A percentile compares a stretch with the other conserved stretches of the same genome.
These are phyloP conservation scores for Kwoniella sp. DNA, from an alignment of 768 basidiomycete species.

Conservation along the genomic window DNA sequence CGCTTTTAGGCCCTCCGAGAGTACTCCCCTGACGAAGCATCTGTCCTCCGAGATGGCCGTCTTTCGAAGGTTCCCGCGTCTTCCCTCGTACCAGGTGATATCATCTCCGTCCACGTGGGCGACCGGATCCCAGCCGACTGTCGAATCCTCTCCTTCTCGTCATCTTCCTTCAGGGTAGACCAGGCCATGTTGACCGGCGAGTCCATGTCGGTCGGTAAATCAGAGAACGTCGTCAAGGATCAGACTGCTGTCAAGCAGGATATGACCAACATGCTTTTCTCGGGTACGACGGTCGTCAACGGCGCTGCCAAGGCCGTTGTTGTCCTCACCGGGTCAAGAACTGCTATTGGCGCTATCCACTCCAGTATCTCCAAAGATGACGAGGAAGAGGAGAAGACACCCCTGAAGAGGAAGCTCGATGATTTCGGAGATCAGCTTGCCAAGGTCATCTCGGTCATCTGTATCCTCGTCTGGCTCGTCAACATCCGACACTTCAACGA, in stretches of 20 bases:
- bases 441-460: conserved; percentile 96
- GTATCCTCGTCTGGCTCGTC: conserved; percentile 95
- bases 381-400: conserved; percentile 93
- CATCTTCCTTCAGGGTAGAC: conserved; percentile 90
- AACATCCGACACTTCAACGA: conserved; percentile 96
- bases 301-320: conserved; percentile 87
- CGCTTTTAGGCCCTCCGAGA: conserved; percentile 82
- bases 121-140: conserved; percentile 96
- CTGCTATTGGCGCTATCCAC: conserved; percentile 96
- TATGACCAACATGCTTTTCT: conserved; percentile 95
- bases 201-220: conserved; percentile 84
- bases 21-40: conserved; percentile 96
- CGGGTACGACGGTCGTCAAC: conserved; percentile 94
- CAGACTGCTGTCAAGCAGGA: conserved; percentile 89
- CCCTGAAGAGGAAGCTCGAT: conserved; percentile 93
- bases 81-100: conserved; percentile 91
- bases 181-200: conserved; percentile 97
- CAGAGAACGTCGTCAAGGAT: conserved; percentile 69
- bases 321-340: conserved; percentile 78
- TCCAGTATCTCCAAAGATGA: conserved; percentile 79
- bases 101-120: conserved; percentile 86
- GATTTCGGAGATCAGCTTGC: conserved; percentile 98
- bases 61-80: conserved; percentile 76
- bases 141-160: conserved; percentile 81
- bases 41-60: conserved; percentile 75